phyloP scores from a whole-genome alignment of 306 rosid species.

The Cicer cuneatum region DNA sequence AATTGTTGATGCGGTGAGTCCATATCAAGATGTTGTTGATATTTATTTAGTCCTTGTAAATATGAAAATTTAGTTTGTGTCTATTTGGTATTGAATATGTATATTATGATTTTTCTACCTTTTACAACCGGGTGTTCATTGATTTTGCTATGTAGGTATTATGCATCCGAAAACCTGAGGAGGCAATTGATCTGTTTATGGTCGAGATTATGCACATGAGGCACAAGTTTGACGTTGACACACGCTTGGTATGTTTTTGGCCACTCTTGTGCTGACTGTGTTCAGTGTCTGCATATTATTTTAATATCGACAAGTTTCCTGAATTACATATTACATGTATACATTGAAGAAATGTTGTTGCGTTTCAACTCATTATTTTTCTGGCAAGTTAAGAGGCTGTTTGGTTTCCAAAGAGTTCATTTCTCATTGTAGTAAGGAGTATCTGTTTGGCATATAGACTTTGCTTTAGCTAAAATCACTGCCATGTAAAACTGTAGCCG shows the following conservation, averaged over 20 bases:
- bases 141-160: slow-evolving; percentile 66
- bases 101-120: neutral
- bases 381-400: neutral
- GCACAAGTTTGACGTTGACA: slow-evolving; percentile 92
- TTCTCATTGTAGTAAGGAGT: neutral
- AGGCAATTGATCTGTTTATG: slow-evolving; percentile 89
- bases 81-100: neutral
- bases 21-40: slow-evolving; percentile 29
- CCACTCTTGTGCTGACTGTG: neutral
- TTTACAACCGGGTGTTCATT: slow-evolving; percentile 31
- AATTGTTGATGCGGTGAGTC: slow-evolving; percentile 82
- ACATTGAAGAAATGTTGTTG: neutral
- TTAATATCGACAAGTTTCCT: neutral
- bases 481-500: neutral
- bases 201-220: slow-evolving; percentile 99
- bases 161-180: slow-evolving; percentile 87
- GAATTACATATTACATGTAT: too few relatives aligned
- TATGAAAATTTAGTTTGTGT: neutral
- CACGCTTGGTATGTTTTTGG: slow-evolving; percentile 79
- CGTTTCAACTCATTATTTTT: neutral
- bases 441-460: neutral
- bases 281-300: slow-evolving; percentile 2
- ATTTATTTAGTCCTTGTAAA: slow-evolving; percentile 28
- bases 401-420: neutral
- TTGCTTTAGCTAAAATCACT: neutral